Evolutionary conservation across 2,329 filamentous ascomycete genomes (phyloP), one percentile per base, ranked within the genome.

Genomic region (Phialophora tarda): DNA sequence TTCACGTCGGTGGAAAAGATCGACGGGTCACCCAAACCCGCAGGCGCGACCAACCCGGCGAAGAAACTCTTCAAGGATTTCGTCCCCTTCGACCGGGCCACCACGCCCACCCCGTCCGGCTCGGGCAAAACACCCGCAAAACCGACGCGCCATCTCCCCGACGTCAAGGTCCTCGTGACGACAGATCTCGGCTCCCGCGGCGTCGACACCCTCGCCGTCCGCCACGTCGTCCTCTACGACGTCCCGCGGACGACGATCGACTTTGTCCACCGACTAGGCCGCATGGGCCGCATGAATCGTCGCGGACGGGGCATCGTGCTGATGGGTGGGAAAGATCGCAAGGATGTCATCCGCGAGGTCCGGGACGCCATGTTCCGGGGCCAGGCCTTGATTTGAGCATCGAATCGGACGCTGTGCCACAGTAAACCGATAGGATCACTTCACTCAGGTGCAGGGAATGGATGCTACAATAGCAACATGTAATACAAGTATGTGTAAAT

Each of bases 221-320:
- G 91, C 64, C 92, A 96, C 72, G 95, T 99, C 60, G 89, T 99
- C 62, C 81, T 99, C 28, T 98, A 97, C 78, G 93, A 99, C 76
- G 94, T 99, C n/a, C 95, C 95, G 4, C 94, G 98, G 76, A 96
- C 92, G 0, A 96, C 93, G 0, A 96, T 99, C 67, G 96, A 99
- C 78, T 99, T 99, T 74, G 97, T 99, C 74, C 96, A 99, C 78
- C 90, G 96, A 17, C 86, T 98, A 4, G 95, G 95, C 17, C 86
- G 95, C 64, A 92, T 95, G 1, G 95, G 95, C 0, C 87, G 95
- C 38, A 98, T 98, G 92, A 93, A 93, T 2, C 86, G 93, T 68
- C 86, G 95, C 76, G 95, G 95, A 17, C 85, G 93, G 63, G 95
- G 93, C 23, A 89, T 98, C 70, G 93, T 98, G 30, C 82, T 99